Percentiles rank a stretch among this genome's conserved stretches.
phyloP scores from a whole-genome alignment of 2,329 filamentous ascomycete species.

The Fusarium napiforme region DNA sequence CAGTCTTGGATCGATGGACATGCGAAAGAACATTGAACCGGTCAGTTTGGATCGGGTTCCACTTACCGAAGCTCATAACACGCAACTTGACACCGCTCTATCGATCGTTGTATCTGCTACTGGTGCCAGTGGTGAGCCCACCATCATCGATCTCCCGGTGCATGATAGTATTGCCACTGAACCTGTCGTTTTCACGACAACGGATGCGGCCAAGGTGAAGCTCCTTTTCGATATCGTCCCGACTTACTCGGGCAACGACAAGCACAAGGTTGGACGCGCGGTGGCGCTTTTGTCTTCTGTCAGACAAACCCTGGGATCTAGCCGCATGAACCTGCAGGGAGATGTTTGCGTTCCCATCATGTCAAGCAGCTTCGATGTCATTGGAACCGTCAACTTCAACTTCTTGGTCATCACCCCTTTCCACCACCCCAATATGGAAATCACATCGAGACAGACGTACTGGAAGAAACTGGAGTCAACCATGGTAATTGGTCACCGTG shows the following conservation, averaged over 20 bases:
- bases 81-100: conserved; percentile 91
- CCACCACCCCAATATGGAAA: conserved; percentile 90
- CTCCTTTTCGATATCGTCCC: conserved; percentile 94
- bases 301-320: conserved; percentile 82
- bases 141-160: conserved; percentile 89
- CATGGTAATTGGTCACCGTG: conserved; percentile 79
- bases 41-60: conserved; percentile 91
- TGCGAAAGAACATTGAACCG: conserved; percentile 80
- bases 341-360: conserved; percentile 94
- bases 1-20: conserved; percentile 94
- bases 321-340: conserved; percentile 91
- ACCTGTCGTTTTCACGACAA: conserved; percentile 88
- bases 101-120: conserved; percentile 90
- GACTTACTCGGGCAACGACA: conserved; percentile 90
- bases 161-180: conserved; percentile 95
- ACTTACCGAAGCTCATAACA: conserved; percentile 86
- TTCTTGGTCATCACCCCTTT: conserved; percentile 96
- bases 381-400: conserved; percentile 96
- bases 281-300: conserved; percentile 90
- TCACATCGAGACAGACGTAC: conserved; percentile 91
- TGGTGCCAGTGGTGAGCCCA: conserved; percentile 86
- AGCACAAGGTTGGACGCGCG: conserved; percentile 87
- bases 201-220: conserved; percentile 82
- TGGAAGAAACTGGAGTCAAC: conserved; percentile 93
- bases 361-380: conserved; percentile 85